phyloP scores from a whole-genome alignment of 257 asterid species.

The Petrea volubilis region DNA sequence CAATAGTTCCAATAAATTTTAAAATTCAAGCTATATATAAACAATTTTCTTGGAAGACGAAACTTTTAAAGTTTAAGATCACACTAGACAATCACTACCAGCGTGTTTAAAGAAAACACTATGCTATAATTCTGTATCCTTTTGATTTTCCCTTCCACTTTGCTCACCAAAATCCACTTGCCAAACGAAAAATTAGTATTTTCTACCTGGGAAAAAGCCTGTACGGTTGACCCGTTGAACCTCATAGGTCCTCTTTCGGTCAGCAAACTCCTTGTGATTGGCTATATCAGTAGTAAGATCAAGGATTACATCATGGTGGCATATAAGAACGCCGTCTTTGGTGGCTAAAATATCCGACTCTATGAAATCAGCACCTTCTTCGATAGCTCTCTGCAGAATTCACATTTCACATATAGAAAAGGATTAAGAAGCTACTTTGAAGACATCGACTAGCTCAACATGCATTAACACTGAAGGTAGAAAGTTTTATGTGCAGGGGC shows the following conservation, averaged over 20 bases:
- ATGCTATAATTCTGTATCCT: no score
- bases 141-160: no score
- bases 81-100: background rate
- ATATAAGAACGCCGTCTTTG: conserved; percentile 84
- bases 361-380: conserved; percentile 97
- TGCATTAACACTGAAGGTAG: no score
- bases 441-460: no score
- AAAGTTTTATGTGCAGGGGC: no score
- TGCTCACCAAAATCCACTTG: background rate
- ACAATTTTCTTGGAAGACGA: background rate
- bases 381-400: conserved; percentile 88
- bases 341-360: conserved; percentile 85
- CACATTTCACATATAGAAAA: conserved; percentile 7
- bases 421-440: no score
- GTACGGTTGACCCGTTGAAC: conserved; percentile 73
- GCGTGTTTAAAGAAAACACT: background rate
- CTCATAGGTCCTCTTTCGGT: conserved; percentile 69
- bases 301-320: conserved; percentile 75
- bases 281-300: conserved; percentile 79
- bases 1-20: background rate
- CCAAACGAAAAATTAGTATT: conserved; percentile 5
- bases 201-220: conserved; percentile 79
- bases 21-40: background rate
- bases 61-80: background rate
- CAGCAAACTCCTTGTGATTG: conserved; percentile 58